Percentiles rank a stretch among this genome's conserved stretches.
Evolutionary conservation across 495 filamentous ascomycete species (phyloP).

Genomic region (Annulohypoxylon bovei): DNA sequence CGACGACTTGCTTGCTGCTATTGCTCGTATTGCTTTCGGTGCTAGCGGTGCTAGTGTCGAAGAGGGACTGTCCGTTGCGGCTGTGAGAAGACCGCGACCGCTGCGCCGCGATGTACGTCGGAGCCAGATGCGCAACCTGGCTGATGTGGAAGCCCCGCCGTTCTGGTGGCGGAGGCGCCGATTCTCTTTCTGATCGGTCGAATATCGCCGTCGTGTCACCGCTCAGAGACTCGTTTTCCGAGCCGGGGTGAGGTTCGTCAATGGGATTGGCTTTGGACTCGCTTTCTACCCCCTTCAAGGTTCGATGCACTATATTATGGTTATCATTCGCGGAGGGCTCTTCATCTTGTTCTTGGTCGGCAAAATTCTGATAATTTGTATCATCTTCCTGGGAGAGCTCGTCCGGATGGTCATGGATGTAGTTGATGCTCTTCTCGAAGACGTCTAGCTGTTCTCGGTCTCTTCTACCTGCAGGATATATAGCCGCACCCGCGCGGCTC

Average conservation of each 20-base stretch:
- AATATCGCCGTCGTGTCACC: neutral
- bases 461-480: neutral
- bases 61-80: neutral
- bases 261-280: neutral
- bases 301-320: neutral
- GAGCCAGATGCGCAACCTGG: conserved; percentile 17
- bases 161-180: neutral
- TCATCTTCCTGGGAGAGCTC: neutral
- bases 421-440: neutral
- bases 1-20: neutral
- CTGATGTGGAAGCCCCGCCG: conserved; percentile 12
- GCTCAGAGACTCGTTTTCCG: too few species aligned
- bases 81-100: neutral
- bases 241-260: neutral
- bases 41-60: neutral
- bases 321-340: neutral
- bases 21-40: too few species aligned
- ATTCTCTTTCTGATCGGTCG: neutral
- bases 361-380: neutral
- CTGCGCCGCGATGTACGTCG: conserved; percentile 7
- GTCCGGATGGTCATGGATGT: neutral
- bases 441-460: neutral
- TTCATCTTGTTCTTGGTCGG: neutral
- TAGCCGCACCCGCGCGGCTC: neutral
- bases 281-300: neutral